Evolutionary conservation across 1,284 basidiomycete species (phyloP).

Genomic region (Fomitopsis schrenkii): DNA sequence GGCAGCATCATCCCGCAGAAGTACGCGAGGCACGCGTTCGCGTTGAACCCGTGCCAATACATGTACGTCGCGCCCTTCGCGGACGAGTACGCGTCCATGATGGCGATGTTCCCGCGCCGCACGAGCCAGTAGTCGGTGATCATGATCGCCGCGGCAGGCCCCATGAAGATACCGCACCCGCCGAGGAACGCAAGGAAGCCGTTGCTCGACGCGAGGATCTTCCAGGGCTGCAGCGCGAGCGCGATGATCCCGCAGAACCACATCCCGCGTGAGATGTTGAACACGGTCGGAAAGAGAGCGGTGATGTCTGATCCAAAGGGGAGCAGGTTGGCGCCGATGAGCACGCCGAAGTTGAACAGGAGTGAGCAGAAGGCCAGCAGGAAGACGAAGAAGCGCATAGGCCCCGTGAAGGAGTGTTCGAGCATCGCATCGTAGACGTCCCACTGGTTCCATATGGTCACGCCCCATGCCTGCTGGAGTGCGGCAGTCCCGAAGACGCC

Average conservation of each 20-base stretch:
- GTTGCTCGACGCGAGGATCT: conserved; percentile 25
- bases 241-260: conserved; percentile 39
- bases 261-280: conserved; percentile 43
- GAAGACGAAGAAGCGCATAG: conserved; percentile 35
- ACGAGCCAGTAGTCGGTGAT: conserved; percentile 26
- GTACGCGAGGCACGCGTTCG: conserved; percentile 22
- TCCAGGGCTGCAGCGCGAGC: conserved; percentile 35
- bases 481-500: conserved; percentile 21
- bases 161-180: conserved; percentile 27
- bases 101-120: conserved; percentile 20
- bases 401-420: conserved; percentile 14
- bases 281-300: conserved; percentile 31
- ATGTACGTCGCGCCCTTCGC: conserved; percentile 19
- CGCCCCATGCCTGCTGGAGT: conserved; percentile 19
- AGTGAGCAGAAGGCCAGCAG: conserved; percentile 39
- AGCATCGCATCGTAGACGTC: conserved; percentile 23
- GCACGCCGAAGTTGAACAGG: conserved; percentile 41
- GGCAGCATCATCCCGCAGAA: conserved; percentile 23
- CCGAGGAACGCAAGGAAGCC: conserved; percentile 25
- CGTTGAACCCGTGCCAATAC: conserved; percentile 23
- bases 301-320: conserved; percentile 30
- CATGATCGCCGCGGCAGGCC: conserved; percentile 25
- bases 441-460: conserved; percentile 23
- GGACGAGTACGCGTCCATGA: conserved; percentile 20
- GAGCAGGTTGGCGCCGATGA: conserved; percentile 33